Percentiles rank a stretch among this genome's conserved stretches.
These are phyloP conservation scores for Lepraria neglecta DNA, from an alignment of 495 filamentous ascomycete genomes.

Conservation along the genomic window DNA sequence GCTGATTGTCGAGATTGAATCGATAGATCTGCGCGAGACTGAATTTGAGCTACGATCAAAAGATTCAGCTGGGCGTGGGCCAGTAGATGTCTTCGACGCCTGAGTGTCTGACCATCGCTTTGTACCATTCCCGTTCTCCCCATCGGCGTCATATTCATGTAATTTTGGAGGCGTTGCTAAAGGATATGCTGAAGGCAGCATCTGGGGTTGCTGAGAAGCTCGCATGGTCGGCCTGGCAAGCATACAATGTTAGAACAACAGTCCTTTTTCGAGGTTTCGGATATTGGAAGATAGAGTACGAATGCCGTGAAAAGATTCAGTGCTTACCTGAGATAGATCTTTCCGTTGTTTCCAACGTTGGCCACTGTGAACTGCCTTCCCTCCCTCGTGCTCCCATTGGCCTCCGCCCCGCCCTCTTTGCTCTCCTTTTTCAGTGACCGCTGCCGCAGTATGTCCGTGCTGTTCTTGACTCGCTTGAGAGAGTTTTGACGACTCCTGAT, in stretches of 20 bases:
- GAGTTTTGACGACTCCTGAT: slow-evolving; percentile 28
- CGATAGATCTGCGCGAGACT: slow-evolving; percentile 15
- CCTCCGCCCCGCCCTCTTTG: slow-evolving; percentile 32
- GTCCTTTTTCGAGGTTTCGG: not conserved
- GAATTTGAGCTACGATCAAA: slow-evolving; percentile 28
- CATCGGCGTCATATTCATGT: slow-evolving; percentile 37
- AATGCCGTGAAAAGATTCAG: slow-evolving; percentile 1
- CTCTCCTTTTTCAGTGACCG: slow-evolving; percentile 38
- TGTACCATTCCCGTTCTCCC: slow-evolving; percentile 24
- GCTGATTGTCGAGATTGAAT: slow-evolving; percentile 34
- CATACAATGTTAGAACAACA: slow-evolving; percentile 12
- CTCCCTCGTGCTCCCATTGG: slow-evolving; percentile 38
- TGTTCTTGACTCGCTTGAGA: slow-evolving; percentile 41
- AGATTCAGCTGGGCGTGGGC: slow-evolving; percentile 30
- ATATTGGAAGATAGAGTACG: not conserved
- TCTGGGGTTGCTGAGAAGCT: slow-evolving; percentile 49
- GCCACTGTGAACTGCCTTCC: slow-evolving; percentile 86
- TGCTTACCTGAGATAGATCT: slow-evolving; percentile 85
- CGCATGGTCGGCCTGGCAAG: slow-evolving; percentile 53
- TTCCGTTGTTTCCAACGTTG: slow-evolving; percentile 88
- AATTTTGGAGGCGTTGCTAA: slow-evolving; percentile 48
- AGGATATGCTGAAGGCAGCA: slow-evolving; percentile 52
- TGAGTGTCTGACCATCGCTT: slow-evolving; percentile 32
- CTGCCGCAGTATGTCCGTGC: slow-evolving; percentile 43
- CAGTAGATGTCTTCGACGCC: slow-evolving; percentile 32